Evolutionary conservation across 441 rosid species (phyloP), one percentile per base, ranked within the genome.

Genomic region (Eutrema salsugineum): DNA sequence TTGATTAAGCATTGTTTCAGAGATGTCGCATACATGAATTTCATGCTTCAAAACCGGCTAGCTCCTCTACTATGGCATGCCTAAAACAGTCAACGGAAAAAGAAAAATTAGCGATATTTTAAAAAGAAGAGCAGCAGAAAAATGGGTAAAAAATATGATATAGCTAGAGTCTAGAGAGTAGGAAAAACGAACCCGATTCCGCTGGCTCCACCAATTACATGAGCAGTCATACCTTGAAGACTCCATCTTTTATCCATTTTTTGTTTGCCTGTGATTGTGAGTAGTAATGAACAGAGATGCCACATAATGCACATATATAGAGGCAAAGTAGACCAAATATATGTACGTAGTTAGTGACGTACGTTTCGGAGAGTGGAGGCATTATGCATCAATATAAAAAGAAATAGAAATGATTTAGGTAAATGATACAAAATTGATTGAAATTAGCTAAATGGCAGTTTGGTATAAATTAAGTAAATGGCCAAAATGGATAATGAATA

Each of bases 1-100:
- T 49, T 82, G 47, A 16, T 69, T 35, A 4, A 80, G 56, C 10
- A n/a, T n/a, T 71, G 58, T 6, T 50, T 75, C 65, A 4, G 57
- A 69, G 9, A 76, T 66, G 16, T 80, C 79, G 59, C 86, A 80
- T 1, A 80, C 77, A 49, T 79, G 71, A 10, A 79, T 53, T 9
- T 8, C 33, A 2, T n/a, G 80, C 78, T 15, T 73, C 78, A 48
- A 66, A 56, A 28, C 73, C 15, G 7, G 73, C 73, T 20, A 73
- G 17, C 53, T 73, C 85, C 32, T 79, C 85, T 49, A 82, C 85
- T n/a, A 79, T 71, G 5, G 83, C 85, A 43, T 55, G 8, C 48
- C 78, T 74, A 33, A 38, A 46, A 32, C 22, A 48, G 33, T 66
- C 38, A 35, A 17, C 5, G n/a, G n/a, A n/a, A n/a, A n/a, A n/a